Conservation (phyloP, 345 rosid genomes). For the Hibiscus syriacus region DNA sequence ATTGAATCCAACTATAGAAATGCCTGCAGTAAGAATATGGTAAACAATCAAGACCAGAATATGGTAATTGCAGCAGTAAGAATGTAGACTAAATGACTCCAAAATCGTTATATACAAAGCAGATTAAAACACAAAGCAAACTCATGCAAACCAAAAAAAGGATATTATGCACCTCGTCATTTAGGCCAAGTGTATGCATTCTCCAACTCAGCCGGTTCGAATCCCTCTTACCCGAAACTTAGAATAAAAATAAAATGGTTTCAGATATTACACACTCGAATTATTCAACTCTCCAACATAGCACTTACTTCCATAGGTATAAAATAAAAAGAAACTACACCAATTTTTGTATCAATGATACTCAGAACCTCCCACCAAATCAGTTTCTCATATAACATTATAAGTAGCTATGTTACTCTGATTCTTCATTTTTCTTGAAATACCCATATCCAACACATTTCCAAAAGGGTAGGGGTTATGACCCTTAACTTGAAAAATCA, state of each 20-base stretch:
- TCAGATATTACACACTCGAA: neutral
- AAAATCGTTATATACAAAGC: neutral
- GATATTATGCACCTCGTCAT: neutral
- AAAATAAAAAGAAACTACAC: neutral
- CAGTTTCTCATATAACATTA: neutral
- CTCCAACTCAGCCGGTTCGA: neutral
- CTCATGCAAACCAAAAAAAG: too few relatives aligned
- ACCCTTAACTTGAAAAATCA: neutral
- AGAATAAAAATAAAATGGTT: neutral
- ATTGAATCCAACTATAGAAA: neutral
- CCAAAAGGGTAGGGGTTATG: neutral
- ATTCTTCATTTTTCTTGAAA: neutral
- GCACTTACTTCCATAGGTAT: neutral
- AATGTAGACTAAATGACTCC: neutral
- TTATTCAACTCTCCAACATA: neutral
- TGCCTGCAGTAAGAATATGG: neutral
- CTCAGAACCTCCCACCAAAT: conserved; percentile 13
- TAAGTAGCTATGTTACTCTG: neutral
- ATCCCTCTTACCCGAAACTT: neutral
- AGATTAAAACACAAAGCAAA: neutral
- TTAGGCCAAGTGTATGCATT: neutral
- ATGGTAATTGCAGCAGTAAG: neutral
- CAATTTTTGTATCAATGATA: neutral
- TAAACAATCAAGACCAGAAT: too few relatives aligned
- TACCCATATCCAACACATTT: neutral